Evolutionary conservation across 176 grass and related monocot species (phyloP).

Genomic region (Calamus simplicifolius): DNA sequence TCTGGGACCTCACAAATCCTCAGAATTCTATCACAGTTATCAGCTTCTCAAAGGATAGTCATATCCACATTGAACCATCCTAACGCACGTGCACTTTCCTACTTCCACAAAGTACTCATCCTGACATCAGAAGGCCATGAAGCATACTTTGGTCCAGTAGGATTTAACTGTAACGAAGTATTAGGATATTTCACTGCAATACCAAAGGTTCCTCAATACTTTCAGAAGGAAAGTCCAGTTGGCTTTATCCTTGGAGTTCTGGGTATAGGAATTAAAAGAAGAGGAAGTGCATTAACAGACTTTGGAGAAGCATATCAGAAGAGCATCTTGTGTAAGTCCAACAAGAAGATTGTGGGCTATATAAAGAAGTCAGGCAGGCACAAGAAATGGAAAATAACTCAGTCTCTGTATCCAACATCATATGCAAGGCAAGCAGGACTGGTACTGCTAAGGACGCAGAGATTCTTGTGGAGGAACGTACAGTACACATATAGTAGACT

Average conservation of each 20-base stretch:
- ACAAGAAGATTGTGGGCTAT: no score
- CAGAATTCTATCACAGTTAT: constrained; percentile 1
- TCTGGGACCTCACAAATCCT: constrained; percentile 22
- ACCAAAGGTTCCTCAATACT: constrained; percentile 14
- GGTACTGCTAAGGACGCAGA: constrained; percentile 25
- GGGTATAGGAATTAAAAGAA: constrained; percentile 20
- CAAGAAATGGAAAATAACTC: no score
- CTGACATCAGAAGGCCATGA: constrained; percentile 16
- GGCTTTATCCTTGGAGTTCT: constrained; percentile 10
- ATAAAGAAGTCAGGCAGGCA: no score
- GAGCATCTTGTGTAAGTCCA: neutral
- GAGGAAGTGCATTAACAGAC: constrained; percentile 6
- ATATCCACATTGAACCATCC: constrained; percentile 16
- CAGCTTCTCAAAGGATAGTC: neutral
- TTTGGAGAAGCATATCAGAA: constrained; percentile 11
- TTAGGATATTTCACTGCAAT: constrained; percentile 21
- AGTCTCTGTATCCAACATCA: neutral
- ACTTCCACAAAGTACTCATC: constrained; percentile 25
- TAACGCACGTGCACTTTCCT: constrained; percentile 20
- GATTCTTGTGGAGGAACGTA: constrained; percentile 26
- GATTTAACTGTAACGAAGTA: constrained; percentile 24
- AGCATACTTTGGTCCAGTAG: constrained; percentile 23
- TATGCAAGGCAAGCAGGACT: constrained; percentile 1
- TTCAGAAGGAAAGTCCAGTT: constrained; percentile 19
- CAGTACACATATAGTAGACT: constrained; percentile 28